Conservation (phyloP, 768 basidiomycete species). For the Hygrophoropsis aurantiaca region DNA sequence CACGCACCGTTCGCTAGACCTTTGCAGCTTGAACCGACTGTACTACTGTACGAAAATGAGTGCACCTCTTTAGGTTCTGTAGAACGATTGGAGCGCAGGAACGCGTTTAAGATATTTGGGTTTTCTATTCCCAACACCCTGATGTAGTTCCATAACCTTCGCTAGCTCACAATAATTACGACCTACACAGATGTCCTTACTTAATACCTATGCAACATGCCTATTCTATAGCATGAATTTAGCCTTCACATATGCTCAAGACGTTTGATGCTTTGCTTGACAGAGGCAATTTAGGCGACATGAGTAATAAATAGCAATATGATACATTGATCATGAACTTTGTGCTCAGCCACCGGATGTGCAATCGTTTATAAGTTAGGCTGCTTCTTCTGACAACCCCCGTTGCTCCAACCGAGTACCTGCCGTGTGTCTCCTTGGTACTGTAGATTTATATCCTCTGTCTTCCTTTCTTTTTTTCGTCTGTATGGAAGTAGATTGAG, state of each 20-base stretch:
- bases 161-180: too few relatives aligned
- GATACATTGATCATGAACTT: background rate
- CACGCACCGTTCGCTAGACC: constrained; percentile 14
- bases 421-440: constrained; percentile 5
- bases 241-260: too few relatives aligned
- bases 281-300: too few relatives aligned
- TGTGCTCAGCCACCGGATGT: constrained; percentile 12
- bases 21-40: constrained; percentile 24
- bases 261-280: too few relatives aligned
- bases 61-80: too few relatives aligned
- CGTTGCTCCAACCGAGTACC: constrained; percentile 12
- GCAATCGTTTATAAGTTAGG: constrained; percentile 10
- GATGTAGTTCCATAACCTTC: too few relatives aligned
- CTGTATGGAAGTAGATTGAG: constrained; percentile 30
- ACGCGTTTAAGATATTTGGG: constrained; percentile 9
- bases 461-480: constrained; percentile 1
- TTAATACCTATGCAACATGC: too few relatives aligned
- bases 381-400: constrained; percentile 16
- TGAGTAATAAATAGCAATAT: background rate
- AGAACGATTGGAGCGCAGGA: constrained; percentile 1
- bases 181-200: too few relatives aligned
- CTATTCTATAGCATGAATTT: too few relatives aligned
- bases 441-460: constrained; percentile 2
- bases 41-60: constrained; percentile 17
- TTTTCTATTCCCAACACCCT: constrained; percentile 16